Conservation (phyloP, 192 early-diverging fungal species). For the Piromyces sp. region DNA sequence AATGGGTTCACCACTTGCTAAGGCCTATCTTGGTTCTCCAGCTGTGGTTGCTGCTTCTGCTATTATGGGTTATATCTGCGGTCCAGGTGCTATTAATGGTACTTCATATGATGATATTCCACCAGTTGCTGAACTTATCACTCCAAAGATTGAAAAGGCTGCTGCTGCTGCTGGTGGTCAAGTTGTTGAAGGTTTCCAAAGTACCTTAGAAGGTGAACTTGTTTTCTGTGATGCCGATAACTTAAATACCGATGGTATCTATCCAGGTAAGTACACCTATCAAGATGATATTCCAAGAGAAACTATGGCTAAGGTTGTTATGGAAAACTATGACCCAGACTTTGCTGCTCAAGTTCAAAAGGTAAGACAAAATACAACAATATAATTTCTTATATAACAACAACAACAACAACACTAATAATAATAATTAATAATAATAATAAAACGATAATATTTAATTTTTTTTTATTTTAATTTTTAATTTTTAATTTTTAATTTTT, state of each 20-base stretch:
- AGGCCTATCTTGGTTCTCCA: slow-evolving; percentile 87
- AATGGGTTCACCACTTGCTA: slow-evolving; percentile 84
- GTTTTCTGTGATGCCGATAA: slow-evolving; percentile 85
- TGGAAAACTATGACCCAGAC: slow-evolving; percentile 94
- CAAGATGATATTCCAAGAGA: slow-evolving; percentile 81
- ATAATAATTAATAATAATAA: background rate
- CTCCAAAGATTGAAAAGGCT: slow-evolving; percentile 10
- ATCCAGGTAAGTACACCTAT: slow-evolving; percentile 97
- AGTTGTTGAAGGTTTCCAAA: slow-evolving; percentile 57
- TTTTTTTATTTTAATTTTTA: too few relatives aligned
- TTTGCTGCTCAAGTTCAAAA: slow-evolving; percentile 51
- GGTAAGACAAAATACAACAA: slow-evolving; percentile 11
- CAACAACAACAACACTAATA: background rate
- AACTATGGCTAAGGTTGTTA: slow-evolving; percentile 83
- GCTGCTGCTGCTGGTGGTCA: background rate
- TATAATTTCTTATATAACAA: too few relatives aligned
- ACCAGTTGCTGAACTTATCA: background rate
- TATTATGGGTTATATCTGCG: slow-evolving; percentile 64
- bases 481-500: too few relatives aligned
- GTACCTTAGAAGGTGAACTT: slow-evolving; percentile 58
- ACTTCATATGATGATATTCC: background rate
- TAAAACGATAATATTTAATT: background rate
- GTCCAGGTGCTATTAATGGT: slow-evolving; percentile 9
- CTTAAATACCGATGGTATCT: slow-evolving; percentile 96
- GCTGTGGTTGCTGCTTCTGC: slow-evolving; percentile 93